Evolutionary conservation across 805 yeast genomes (phyloP).

Genomic region (Starmerella apicola): DNA sequence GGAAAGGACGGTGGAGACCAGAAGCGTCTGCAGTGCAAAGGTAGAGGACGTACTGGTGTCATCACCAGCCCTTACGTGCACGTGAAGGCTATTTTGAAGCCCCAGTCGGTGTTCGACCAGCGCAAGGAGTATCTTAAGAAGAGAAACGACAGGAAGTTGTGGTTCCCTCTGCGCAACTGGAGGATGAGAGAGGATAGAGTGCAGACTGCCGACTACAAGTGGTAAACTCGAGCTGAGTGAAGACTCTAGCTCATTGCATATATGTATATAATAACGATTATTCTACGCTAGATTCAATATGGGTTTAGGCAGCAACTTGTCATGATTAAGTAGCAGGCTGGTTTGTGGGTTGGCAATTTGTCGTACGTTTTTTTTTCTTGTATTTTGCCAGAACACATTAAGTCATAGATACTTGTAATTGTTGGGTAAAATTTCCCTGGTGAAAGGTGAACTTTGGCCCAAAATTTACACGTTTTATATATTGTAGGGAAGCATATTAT

Average conservation of each 20-base stretch:
- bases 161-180: constrained; percentile 29
- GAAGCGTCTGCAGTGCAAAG: constrained; percentile 67
- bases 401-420: too few species aligned
- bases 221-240: constrained; percentile 20
- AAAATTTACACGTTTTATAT: too few species aligned
- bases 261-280: not conserved
- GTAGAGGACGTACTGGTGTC: constrained; percentile 81
- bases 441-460: too few species aligned
- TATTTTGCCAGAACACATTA: too few species aligned
- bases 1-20: constrained; percentile 75
- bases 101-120: constrained; percentile 48
- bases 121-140: constrained; percentile 36
- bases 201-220: constrained; percentile 26
- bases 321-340: too few species aligned
- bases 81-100: constrained; percentile 62
- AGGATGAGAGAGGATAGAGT: constrained; percentile 31
- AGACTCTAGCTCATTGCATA: not conserved
- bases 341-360: too few species aligned
- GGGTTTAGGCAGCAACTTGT: too few species aligned
- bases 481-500: too few species aligned
- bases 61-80: constrained; percentile 67
- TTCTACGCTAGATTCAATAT: too few species aligned
- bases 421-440: too few species aligned
- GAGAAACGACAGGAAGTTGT: constrained; percentile 40
- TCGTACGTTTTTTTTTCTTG: too few species aligned